Base-by-base conservation (phyloP, 495 filamentous ascomycete genomes). In the Beverwykella pulmonaria region DNA sequence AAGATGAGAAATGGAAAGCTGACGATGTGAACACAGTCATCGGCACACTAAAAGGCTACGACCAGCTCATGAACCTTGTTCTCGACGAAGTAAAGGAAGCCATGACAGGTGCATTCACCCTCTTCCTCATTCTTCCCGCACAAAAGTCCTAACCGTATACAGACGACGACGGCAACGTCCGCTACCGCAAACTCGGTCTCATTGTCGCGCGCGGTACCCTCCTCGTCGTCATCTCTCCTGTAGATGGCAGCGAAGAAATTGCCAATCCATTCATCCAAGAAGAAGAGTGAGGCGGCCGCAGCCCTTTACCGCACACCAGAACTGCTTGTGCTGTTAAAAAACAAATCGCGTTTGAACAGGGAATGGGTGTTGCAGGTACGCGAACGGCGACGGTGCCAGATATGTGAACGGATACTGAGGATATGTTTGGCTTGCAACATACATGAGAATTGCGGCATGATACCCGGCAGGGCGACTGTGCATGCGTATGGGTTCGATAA, bases 61-160 rank as follows among this genome's bases (percentile, higher is more conserved):
- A 98, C 72, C 92, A 93, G 70, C 82, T 98, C 36, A 97, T 98
- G 93, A 98, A 98, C 76, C 80, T 98, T 58, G 94, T 98, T 22
- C 81, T 98, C 54, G 95, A 98, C 72, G 91, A 98, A 57, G 93
- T 94, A 22, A 87, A 95, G 78, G 94, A 98, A 75, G 80, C 87
- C 23, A 83, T 96, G 78, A 83, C 90, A 80, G 93, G 93, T 96
- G 71, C 66, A 82, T 44, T 25, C 20, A 30, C 34, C 52, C 29
- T 44, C 26, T 25, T 61, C 53, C 12, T n/a, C 30, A 44, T 29
- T 22, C 56, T 27, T 22, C 27, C 41, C 36, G 41, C 47, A 32
- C 14, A 50, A 1, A 44, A 49, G 3, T 25, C n/a, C 32, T 22
- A 41, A 7, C 19, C 9, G 5, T 34, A 6, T 34, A 34, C 22